Evolutionary conservation across 371 early-diverging fungal genomes (phyloP).

Genomic region (Rhizomucor miehei): DNA sequence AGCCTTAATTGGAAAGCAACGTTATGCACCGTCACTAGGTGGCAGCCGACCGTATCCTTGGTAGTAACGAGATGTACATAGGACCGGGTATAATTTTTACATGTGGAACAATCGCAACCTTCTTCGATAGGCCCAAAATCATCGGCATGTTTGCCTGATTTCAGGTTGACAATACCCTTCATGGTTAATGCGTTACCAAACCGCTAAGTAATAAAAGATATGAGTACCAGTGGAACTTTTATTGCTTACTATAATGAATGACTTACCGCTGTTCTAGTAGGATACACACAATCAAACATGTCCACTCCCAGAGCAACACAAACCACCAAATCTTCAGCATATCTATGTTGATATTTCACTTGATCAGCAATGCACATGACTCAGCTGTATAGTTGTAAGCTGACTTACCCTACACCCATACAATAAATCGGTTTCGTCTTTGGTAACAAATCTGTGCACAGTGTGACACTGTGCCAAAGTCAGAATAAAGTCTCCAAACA

Average conservation of each 20-base stretch:
- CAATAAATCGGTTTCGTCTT: slow-evolving; percentile 90
- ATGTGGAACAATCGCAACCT: slow-evolving; percentile 86
- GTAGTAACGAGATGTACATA: slow-evolving; percentile 71
- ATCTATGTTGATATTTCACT: slow-evolving; percentile 45
- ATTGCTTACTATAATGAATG: neutral
- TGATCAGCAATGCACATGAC: too few species aligned
- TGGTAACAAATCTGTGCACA: slow-evolving; percentile 85
- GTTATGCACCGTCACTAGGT: slow-evolving; percentile 89
- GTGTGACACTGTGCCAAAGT: slow-evolving; percentile 51
- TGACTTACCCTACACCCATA: slow-evolving; percentile 95
- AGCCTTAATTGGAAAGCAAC: slow-evolving; percentile 88
- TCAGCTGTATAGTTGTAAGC: too few species aligned
- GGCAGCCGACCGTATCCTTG: slow-evolving; percentile 91
- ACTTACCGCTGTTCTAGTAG: slow-evolving; percentile 87
- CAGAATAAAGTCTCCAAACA: neutral
- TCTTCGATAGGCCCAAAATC: slow-evolving; percentile 81
- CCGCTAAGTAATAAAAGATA: slow-evolving; percentile 47
- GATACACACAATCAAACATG: slow-evolving; percentile 98
- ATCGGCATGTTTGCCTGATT: slow-evolving; percentile 56
- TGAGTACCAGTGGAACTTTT: neutral
- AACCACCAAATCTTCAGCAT: slow-evolving; percentile 92
- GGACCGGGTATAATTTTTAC: slow-evolving; percentile 80
- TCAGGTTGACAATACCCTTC: slow-evolving; percentile 72
- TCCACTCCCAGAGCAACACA: slow-evolving; percentile 94
- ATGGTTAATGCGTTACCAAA: slow-evolving; percentile 91